These are phyloP conservation scores for Diatrype stigma DNA, from an alignment of 2,329 filamentous ascomycete species.

Conservation along the genomic window DNA sequence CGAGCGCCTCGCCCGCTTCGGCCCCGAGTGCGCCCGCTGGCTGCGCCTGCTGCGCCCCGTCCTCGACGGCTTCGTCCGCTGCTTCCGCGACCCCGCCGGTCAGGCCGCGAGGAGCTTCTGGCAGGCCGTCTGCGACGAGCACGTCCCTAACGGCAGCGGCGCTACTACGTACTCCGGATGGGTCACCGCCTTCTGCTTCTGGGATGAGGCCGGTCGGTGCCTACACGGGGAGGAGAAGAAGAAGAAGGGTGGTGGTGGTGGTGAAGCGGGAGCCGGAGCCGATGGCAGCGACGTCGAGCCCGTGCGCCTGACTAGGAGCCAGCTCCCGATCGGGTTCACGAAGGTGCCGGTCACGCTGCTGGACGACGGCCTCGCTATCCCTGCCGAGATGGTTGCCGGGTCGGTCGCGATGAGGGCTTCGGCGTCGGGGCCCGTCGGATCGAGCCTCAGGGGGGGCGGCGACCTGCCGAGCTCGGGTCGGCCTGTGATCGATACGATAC, in stretches of 20 bases:
- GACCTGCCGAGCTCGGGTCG: conserved; percentile 4
- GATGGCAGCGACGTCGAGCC: too few relatives aligned
- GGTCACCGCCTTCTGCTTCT: conserved; percentile 31
- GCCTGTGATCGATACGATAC: conserved; percentile 21
- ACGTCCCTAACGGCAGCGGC: conserved; percentile 25
- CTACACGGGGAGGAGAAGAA: too few relatives aligned
- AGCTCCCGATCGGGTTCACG: conserved; percentile 26
- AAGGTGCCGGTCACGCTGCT: conserved; percentile 24
- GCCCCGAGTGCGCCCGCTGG: conserved; percentile 15
- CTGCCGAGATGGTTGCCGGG: conserved; percentile 27
- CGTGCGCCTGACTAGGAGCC: conserved; percentile 15
- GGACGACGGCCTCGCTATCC: conserved; percentile 19
- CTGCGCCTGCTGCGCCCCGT: conserved; percentile 18
- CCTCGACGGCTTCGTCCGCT: conserved; percentile 22
- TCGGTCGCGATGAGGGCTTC: conserved; percentile 21
- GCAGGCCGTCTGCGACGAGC: conserved; percentile 23
- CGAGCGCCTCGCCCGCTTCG: conserved; percentile 13
- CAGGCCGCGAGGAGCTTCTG: conserved; percentile 20
- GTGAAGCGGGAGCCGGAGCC: background rate
- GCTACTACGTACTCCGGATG: conserved; percentile 26
- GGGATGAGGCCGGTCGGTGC: conserved; percentile 21
- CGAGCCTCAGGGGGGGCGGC: too few relatives aligned
- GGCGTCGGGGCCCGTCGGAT: conserved; percentile 3
- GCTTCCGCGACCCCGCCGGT: conserved; percentile 21
- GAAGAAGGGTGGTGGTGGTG: too few relatives aligned